Base-by-base conservation (phyloP, 2,329 filamentous ascomycete genomes). In the Ascochyta pisi region DNA sequence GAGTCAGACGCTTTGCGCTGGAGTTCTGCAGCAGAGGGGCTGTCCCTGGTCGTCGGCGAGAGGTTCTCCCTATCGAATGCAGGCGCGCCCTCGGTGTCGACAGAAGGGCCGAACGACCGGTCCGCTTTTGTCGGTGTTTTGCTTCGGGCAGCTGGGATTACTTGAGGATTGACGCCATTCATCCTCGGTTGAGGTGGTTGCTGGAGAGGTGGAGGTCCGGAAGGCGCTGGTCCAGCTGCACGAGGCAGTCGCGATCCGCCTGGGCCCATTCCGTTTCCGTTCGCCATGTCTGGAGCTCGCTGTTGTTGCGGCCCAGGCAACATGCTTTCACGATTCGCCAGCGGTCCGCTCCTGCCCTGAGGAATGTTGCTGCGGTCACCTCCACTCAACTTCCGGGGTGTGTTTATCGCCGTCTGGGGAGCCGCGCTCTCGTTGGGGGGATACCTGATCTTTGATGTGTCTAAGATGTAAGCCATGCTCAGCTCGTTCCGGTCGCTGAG, bases 391-490 rank as follows among this genome's bases (percentile, higher is more conserved):
- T 75, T 83, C 70, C 72, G 76, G 60, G 78, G 80, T 1, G 66
- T 57, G 41, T 62, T 73, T 37, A 66, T 57, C 24, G 60, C 62
- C 45, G 70, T 71, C 54, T 67, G 69, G 7, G 65, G 58, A 33
- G 67, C 70, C 15, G 73, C 71, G 24, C 68, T 75, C 49, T 97
- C 93, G 65, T 91, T 94, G 1, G 79, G 75, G 5, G 95, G 95
- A 76, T 99, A 99, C 62, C 95, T 86, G 65, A 99, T 99, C 77
- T 99, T 99, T 43, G 86, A 89, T 8, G 95, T 99, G 75, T 99
- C 95, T 58, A 99, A 82, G 62, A 97, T 85, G 75, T 98, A 99
- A 33, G 92, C 89, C 68, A 96, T 85, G 56, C 90, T 92, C 48
- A 99, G 82, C 73, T 99, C 95, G 58, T 88, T 89, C 29, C 91